Base-by-base conservation (phyloP, 2,329 filamentous ascomycete genomes). In the Aureobasidium pullulans region DNA sequence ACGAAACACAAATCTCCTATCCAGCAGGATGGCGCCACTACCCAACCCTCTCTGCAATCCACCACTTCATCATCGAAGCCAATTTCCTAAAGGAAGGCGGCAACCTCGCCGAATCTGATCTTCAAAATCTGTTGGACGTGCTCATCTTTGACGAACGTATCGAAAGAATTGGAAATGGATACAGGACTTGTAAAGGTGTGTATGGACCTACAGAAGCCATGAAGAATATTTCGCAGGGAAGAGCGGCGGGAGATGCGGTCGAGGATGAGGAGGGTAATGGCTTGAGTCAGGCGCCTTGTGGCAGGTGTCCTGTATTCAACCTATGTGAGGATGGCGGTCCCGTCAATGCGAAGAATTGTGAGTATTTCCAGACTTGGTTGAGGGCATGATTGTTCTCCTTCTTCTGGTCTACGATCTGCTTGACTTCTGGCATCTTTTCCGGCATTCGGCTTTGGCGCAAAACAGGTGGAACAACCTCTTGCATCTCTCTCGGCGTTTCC, bases 301-400 rank as follows among this genome's bases (percentile, higher is more conserved):
- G 93, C 1, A 81, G 85, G 59, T 99, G 94, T 72, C 94, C 94
- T 0, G 93, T 96, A 2, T 96, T 96, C 71, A 88, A 94, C 60
- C 80, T 97, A 1, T 99, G 94, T 71, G 88, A 90, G 64, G 90
- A 96, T 62, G 91, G 90, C 6, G 93, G 93, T 0, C 90, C 91
- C 0, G 90, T 99, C 23, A 95, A 87, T 67, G 90, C 93, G 0
- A 87, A 85, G 64, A 96, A 88, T 53, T 99, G 94, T 73, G 87
- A 90, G 57, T 99, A 99, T 70, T 96, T 96, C 69, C 83, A 88
- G 63, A 83, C 86, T 56, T 99, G 94, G 94, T 74, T 96, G 47
- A 81, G 67, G 56, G 64, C 63, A 11, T 65, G 53, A 64, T 23
- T 16, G 37, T 23, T 16, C 13, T 23, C 32, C 3, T 59, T 40